phyloP scores from a whole-genome alignment of 1,139 yeast genomes.

The Diutina sp. region DNA sequence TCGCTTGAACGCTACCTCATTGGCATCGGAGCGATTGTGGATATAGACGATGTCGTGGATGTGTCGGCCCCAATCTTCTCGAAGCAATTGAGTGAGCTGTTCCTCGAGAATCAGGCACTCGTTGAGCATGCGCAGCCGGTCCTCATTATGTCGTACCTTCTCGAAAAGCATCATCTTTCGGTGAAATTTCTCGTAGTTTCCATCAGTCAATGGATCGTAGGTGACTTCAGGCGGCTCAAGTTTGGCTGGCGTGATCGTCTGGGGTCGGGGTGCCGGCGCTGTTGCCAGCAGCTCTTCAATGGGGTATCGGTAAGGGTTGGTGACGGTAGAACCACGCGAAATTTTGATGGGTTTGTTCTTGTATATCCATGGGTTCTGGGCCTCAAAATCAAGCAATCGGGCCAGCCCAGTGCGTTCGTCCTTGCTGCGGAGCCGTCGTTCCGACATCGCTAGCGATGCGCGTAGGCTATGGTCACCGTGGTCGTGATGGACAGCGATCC shows the following conservation, averaged over 20 bases:
- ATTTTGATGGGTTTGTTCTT: background rate
- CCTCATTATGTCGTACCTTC: background rate
- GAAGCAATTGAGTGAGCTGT: background rate
- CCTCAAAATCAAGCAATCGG: background rate
- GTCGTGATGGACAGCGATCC: background rate
- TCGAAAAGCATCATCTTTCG: background rate
- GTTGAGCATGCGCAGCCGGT: background rate
- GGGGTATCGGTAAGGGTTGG: background rate
- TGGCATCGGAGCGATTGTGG: background rate
- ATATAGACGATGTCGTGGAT: background rate
- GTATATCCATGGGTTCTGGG: background rate
- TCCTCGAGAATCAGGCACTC: background rate
- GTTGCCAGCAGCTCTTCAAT: background rate
- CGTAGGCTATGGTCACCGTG: background rate
- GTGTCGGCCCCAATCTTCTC: background rate
- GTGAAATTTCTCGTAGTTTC: background rate
- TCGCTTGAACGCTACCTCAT: background rate
- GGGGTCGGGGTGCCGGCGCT: background rate
- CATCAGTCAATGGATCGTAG: background rate
- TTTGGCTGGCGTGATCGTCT: background rate
- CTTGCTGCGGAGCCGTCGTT: constrained; percentile 1
- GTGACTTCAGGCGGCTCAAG: background rate
- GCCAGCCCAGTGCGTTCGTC: background rate
- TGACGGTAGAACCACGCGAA: background rate
- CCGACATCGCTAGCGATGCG: background rate